These are phyloP conservation scores for Colletotrichum melonis DNA, from an alignment of 2,329 filamentous ascomycete genomes.

Conservation along the genomic window DNA sequence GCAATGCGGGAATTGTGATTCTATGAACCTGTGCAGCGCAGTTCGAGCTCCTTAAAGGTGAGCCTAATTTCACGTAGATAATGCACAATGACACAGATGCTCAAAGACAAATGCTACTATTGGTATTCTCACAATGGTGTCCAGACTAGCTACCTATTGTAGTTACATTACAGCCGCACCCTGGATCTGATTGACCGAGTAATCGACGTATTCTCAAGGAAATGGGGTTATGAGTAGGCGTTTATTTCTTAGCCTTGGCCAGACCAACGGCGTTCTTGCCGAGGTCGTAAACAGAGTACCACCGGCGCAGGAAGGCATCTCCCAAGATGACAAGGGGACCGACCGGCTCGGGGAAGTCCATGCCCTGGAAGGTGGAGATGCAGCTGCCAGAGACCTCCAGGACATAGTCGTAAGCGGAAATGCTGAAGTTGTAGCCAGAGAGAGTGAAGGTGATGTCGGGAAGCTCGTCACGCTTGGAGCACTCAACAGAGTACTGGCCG, in stretches of 20 bases:
- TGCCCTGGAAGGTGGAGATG: slow-evolving; percentile 97
- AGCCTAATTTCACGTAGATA: neutral
- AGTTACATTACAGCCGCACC: slow-evolving; percentile 31
- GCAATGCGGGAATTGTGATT: neutral
- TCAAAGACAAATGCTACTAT: slow-evolving; percentile 16
- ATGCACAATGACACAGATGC: neutral
- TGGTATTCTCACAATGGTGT: slow-evolving; percentile 34
- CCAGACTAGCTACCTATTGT: slow-evolving; percentile 31
- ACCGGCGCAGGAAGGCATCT: slow-evolving; percentile 85
- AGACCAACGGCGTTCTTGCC: slow-evolving; percentile 90
- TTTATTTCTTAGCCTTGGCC: slow-evolving; percentile 77
- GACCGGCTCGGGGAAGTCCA: slow-evolving; percentile 89
- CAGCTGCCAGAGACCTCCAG: slow-evolving; percentile 95
- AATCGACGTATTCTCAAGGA: slow-evolving; percentile 18
- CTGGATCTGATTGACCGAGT: neutral
- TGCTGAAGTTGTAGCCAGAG: slow-evolving; percentile 92
- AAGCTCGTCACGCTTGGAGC: slow-evolving; percentile 82
- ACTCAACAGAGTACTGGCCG: slow-evolving; percentile 96
- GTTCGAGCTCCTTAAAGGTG: neutral
- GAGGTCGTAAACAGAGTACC: slow-evolving; percentile 97
- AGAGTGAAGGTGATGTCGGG: slow-evolving; percentile 94
- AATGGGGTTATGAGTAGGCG: slow-evolving; percentile 11
- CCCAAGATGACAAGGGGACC: slow-evolving; percentile 96
- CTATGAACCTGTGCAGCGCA: no score
- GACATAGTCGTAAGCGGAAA: slow-evolving; percentile 91